Percentiles rank a stretch among this genome's conserved stretches.
Evolutionary conservation across 2,329 filamentous ascomycete species (phyloP).

Genomic region (Calonectria hawksworthii): DNA sequence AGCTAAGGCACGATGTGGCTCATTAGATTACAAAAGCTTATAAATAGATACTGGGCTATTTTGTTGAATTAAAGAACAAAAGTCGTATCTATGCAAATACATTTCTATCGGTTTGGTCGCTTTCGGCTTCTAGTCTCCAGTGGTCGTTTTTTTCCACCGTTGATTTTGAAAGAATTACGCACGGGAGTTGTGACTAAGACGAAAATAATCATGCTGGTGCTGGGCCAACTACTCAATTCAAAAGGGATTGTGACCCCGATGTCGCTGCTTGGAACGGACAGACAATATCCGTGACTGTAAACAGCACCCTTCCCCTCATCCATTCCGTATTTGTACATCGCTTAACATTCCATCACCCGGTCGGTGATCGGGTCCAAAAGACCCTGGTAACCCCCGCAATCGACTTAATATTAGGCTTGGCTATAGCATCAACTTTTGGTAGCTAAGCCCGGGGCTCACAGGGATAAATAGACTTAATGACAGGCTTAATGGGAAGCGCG

Average conservation of each 20-base stretch:
- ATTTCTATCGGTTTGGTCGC: too few species aligned
- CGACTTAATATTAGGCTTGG: neutral
- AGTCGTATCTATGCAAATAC: too few species aligned
- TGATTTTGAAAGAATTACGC: neutral
- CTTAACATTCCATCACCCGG: slow-evolving; percentile 2
- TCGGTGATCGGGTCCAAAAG: neutral
- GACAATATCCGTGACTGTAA: slow-evolving; percentile 1
- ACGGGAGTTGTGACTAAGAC: neutral
- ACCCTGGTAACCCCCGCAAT: slow-evolving; percentile 22
- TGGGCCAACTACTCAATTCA: neutral
- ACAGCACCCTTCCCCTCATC: slow-evolving; percentile 15
- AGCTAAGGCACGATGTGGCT: too few species aligned
- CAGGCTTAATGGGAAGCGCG: neutral
- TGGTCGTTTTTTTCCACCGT: too few species aligned
- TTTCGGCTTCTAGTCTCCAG: too few species aligned
- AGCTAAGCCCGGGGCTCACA: neutral
- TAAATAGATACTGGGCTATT: too few species aligned
- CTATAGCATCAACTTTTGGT: slow-evolving; percentile 7
- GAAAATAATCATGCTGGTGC: too few species aligned
- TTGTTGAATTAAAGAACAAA: too few species aligned
- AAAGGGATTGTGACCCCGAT: neutral
- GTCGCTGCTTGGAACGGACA: neutral
- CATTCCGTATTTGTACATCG: slow-evolving; percentile 13
- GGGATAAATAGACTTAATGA: slow-evolving; percentile 9
- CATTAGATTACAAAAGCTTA: too few species aligned